These are phyloP conservation scores for Serendipita sp. DNA, from an alignment of 768 basidiomycete species.

Conservation along the genomic window DNA sequence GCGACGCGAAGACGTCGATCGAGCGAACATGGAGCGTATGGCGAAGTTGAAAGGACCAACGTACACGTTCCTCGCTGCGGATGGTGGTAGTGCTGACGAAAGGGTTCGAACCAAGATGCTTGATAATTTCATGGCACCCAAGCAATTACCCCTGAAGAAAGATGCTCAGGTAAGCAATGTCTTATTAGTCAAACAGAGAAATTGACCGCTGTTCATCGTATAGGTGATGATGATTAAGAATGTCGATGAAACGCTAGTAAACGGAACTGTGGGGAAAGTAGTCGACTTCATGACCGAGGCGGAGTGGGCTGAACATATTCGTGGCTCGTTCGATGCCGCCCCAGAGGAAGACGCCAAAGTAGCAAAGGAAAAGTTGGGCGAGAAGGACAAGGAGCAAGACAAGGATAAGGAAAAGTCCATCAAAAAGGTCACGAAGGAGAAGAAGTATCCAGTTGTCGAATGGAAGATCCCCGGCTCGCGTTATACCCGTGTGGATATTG, in stretches of 20 bases:
- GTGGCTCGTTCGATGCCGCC: background rate
- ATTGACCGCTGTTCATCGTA: background rate
- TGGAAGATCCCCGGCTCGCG: slow-evolving; percentile 48
- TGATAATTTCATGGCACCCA: slow-evolving; percentile 80
- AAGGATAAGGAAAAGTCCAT: slow-evolving; percentile 11
- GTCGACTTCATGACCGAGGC: slow-evolving; percentile 38
- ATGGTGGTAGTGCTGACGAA: slow-evolving; percentile 40
- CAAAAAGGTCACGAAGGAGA: slow-evolving; percentile 15
- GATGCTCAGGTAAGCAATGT: slow-evolving; percentile 44
- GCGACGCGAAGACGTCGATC: slow-evolving; percentile 78
- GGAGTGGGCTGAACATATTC: background rate
- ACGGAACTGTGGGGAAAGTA: slow-evolving; percentile 84
- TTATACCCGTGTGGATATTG: slow-evolving; percentile 22
- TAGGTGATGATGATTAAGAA: slow-evolving; percentile 90
- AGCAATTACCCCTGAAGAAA: slow-evolving; percentile 46
- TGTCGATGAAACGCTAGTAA: slow-evolving; percentile 75
- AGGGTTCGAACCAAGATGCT: slow-evolving; percentile 62
- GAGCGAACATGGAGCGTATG: slow-evolving; percentile 62
- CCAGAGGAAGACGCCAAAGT: slow-evolving; percentile 18
- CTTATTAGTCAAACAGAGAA: background rate
- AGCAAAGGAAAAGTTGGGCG: slow-evolving; percentile 22
- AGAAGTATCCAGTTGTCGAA: slow-evolving; percentile 56
- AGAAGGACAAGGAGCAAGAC: slow-evolving; percentile 16
- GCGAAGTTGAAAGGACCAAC: slow-evolving; percentile 36
- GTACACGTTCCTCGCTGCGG: slow-evolving; percentile 38